These are phyloP conservation scores for Paraphaeosphaeria minitans DNA, from an alignment of 2,329 filamentous ascomycete species.

Conservation along the genomic window DNA sequence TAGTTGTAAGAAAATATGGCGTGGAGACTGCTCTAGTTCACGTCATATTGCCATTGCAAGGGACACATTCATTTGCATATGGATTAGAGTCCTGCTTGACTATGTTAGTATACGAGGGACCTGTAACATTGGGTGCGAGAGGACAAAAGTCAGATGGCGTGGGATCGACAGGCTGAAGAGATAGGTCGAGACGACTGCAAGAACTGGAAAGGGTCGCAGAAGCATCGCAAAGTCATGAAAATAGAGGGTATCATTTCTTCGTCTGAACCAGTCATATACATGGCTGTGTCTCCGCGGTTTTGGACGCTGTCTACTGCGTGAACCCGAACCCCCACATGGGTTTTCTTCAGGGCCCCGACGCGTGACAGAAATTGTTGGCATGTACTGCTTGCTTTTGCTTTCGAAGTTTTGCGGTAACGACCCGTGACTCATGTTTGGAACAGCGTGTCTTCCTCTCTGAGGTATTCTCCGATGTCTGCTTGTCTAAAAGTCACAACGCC, in stretches of 20 bases:
- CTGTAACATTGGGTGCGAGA: too few relatives aligned
- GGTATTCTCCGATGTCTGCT: constrained; percentile 91
- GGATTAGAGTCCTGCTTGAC: too few relatives aligned
- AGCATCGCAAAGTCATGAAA: not conserved
- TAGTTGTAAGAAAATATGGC: too few relatives aligned
- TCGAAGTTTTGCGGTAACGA: not conserved
- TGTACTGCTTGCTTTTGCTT: not conserved
- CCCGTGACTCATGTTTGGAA: constrained; percentile 58
- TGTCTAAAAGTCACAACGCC: constrained; percentile 89
- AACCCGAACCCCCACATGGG: too few relatives aligned
- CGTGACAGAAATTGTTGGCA: not conserved
- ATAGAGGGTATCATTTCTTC: constrained; percentile 11
- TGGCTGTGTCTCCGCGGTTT: not conserved
- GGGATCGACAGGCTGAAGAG: too few relatives aligned
- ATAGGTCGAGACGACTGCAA: too few relatives aligned
- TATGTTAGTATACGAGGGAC: too few relatives aligned
- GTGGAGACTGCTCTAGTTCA: too few relatives aligned
- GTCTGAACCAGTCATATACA: not conserved
- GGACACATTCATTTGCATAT: too few relatives aligned
- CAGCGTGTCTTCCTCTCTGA: constrained; percentile 76
- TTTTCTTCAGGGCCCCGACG: not conserved
- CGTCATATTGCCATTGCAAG: too few relatives aligned
- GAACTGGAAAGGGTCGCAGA: not conserved
- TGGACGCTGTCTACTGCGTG: not conserved
- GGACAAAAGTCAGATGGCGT: too few relatives aligned